A percentile compares a stretch with the other conserved stretches of the same genome.
phyloP scores from a whole-genome alignment of 768 basidiomycete species.

The Lentinula sp. region DNA sequence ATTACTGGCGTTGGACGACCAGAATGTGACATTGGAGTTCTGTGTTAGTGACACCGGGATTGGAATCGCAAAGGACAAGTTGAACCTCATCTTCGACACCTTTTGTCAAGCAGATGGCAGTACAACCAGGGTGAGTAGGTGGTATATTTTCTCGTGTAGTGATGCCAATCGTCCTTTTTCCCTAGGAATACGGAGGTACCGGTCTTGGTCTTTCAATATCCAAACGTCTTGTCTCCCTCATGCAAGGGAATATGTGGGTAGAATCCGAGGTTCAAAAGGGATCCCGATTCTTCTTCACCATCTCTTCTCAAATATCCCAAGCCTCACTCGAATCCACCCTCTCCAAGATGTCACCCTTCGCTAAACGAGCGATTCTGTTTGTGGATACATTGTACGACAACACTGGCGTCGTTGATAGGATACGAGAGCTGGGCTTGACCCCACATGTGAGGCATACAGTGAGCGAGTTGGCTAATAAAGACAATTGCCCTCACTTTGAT shows the following conservation, averaged over 20 bases:
- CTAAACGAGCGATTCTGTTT: slow-evolving; percentile 84
- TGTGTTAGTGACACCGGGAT: slow-evolving; percentile 98
- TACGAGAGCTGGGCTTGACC: slow-evolving; percentile 74
- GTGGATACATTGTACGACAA: slow-evolving; percentile 80
- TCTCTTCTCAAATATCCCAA: slow-evolving; percentile 77
- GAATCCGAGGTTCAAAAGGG: slow-evolving; percentile 92
- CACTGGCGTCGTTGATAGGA: slow-evolving; percentile 68
- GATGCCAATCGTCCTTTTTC: slow-evolving; percentile 8
- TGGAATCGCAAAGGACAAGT: slow-evolving; percentile 96
- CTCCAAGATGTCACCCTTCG: slow-evolving; percentile 80
- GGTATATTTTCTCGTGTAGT: slow-evolving; percentile 11
- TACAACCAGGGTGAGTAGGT: slow-evolving; percentile 70
- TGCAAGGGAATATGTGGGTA: slow-evolving; percentile 99
- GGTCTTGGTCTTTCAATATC: slow-evolving; percentile 96
- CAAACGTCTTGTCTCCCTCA: slow-evolving; percentile 92
- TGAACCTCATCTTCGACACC: slow-evolving; percentile 97
- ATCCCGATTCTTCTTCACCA: slow-evolving; percentile 95
- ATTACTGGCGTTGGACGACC: slow-evolving; percentile 70
- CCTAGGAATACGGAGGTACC: slow-evolving; percentile 92
- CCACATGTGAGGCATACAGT: slow-evolving; percentile 74
- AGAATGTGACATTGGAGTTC: slow-evolving; percentile 89
- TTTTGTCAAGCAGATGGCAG: slow-evolving; percentile 99
- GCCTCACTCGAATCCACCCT: slow-evolving; percentile 68
- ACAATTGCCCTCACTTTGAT: slow-evolving; percentile 83
- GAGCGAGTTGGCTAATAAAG: slow-evolving; percentile 76